Evolutionary conservation across 2,329 filamentous ascomycete genomes (phyloP), one percentile per base, ranked within the genome.

Genomic region (Xylariales sp.): DNA sequence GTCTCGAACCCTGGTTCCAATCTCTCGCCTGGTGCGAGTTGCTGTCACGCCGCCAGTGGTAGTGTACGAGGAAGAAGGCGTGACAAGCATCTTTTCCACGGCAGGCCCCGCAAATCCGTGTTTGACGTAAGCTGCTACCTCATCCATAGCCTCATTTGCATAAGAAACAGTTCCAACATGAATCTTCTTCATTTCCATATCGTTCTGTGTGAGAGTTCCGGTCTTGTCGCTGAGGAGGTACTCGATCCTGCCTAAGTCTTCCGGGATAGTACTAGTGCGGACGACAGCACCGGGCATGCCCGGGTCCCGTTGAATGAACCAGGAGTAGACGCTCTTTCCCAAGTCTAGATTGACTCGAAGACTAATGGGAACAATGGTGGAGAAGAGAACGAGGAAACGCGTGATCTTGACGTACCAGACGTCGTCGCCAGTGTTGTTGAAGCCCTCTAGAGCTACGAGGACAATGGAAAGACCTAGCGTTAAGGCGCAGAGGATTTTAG

Each of bases 111-210:
- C 63, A 52, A 97, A 95, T 5, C 84, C 87, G 59, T 96, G 90
- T 45, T 76, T 81, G 35, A 98, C 77, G 56, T 95, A 96, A 0
- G 85, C 77, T 11, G 80, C 70, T 11, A 98, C 93, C 65, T 98
- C 94, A 50, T 97, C 93, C 93, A 98, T 98, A 8, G 93, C 91
- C 57, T 98, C 93, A 51, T 95, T 95, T 23, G 91, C 93, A 55
- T 98, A 98, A 2, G 91, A 97, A 2, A 97, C 93, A 8, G 93
- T 98, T 8, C 94, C 93, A 37, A 98, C 88, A 54, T 98, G 94
- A 5, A 98, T 91, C 64, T 98, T 98, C 59, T 94, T 95, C 75
- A 98, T 84, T 56, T 96, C 91, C 90, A 96, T 96, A 55, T 95
- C 88, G 54, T 98, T 98, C 51, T 97, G 89, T 1, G 93, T 98